Evolutionary conservation across 306 rosid species (phyloP).

Genomic region (Alnus rubra): DNA sequence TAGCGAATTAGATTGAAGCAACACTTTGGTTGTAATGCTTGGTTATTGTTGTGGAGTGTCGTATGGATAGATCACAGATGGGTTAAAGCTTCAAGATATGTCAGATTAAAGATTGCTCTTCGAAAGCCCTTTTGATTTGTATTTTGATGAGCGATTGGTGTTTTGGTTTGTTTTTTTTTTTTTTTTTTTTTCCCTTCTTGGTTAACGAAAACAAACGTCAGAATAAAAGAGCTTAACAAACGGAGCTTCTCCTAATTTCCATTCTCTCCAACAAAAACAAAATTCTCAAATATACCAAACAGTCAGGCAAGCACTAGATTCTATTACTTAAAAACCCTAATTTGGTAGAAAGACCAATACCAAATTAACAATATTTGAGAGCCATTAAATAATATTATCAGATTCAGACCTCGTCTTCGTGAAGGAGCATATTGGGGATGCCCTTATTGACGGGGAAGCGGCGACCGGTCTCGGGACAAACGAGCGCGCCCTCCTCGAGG

Average conservation of each 20-base stretch:
- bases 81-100: not conserved
- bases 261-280: not conserved
- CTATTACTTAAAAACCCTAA: not conserved
- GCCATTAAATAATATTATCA: not conserved
- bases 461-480: constrained; percentile 81
- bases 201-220: no score
- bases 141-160: no score
- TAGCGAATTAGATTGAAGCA: not conserved
- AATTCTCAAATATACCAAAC: no score
- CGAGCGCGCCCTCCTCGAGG: constrained; percentile 85
- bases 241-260: no score
- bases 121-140: not conserved
- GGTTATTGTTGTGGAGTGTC: not conserved
- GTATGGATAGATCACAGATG: not conserved
- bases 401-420: constrained; percentile 84
- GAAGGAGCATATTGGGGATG: constrained; percentile 92
- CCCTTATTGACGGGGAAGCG: constrained; percentile 80
- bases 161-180: no score
- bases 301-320: no score
- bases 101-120: not conserved
- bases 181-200: no score
- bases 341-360: not conserved
- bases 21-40: not conserved
- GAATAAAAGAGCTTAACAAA: no score
- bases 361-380: no score